Evolutionary conservation across 2,329 filamentous ascomycete genomes (phyloP).

Genomic region (Alternaria sp.): DNA sequence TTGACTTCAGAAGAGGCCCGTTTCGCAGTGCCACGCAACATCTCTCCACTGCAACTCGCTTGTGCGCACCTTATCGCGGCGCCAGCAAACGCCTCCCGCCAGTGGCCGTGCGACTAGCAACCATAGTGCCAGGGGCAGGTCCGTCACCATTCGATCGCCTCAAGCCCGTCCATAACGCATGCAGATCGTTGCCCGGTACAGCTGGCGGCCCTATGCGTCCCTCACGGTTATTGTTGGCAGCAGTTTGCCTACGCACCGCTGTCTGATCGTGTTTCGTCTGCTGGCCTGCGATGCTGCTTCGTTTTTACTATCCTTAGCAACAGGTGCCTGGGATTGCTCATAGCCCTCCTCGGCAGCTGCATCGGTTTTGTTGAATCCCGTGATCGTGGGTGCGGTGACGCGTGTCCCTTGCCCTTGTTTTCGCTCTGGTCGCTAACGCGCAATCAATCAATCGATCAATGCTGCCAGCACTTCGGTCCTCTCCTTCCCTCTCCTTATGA

Average conservation of each 20-base stretch:
- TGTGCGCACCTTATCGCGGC: constrained; percentile 19
- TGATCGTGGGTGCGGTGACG: background rate
- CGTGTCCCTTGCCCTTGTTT: constrained; percentile 3
- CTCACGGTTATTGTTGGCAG: background rate
- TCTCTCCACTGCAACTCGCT: constrained; percentile 15
- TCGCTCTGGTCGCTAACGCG: background rate
- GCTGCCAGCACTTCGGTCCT: background rate
- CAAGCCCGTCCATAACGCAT: background rate
- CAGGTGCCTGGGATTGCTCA: background rate
- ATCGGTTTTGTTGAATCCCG: background rate
- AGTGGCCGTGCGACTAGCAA: constrained; percentile 7
- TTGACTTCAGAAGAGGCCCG: background rate
- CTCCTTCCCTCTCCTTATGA: background rate
- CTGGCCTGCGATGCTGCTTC: background rate
- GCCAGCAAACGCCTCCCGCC: constrained; percentile 19
- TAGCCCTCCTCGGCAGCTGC: background rate
- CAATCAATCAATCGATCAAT: background rate
- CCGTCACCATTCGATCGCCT: constrained; percentile 16
- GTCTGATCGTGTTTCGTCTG: constrained; percentile 3
- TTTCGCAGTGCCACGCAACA: constrained; percentile 23
- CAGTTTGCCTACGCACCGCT: constrained; percentile 1
- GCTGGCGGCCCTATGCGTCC: background rate
- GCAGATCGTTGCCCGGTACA: constrained; percentile 7
- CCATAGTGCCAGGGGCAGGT: constrained; percentile 15
- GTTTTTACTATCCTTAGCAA: constrained; percentile 9